Evolutionary conservation across 2,329 filamentous ascomycete species (phyloP).

Genomic region (Penicillium sp.): DNA sequence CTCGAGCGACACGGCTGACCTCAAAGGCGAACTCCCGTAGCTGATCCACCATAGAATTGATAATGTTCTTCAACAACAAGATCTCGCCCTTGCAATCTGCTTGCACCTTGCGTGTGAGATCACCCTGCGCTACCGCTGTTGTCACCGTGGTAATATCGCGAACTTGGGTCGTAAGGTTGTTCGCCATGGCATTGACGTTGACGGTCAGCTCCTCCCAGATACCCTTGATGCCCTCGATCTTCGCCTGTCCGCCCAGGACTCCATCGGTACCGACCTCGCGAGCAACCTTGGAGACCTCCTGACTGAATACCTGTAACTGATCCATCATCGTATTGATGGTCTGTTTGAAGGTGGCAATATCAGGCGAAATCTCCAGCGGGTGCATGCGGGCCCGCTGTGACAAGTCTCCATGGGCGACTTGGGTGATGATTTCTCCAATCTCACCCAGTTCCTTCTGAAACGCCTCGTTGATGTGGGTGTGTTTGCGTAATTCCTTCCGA

Average conservation of each 20-base stretch:
- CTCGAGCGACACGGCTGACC: slow-evolving; percentile 88
- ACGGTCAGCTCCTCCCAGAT: slow-evolving; percentile 84
- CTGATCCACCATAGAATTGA: slow-evolving; percentile 98
- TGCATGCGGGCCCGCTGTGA: slow-evolving; percentile 25
- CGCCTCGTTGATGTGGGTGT: slow-evolving; percentile 28
- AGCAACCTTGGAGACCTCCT: slow-evolving; percentile 76
- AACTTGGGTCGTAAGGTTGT: slow-evolving; percentile 82
- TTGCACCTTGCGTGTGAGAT: slow-evolving; percentile 92
- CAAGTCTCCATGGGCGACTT: slow-evolving; percentile 26
- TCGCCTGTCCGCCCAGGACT: slow-evolving; percentile 74
- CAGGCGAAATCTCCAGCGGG: slow-evolving; percentile 25
- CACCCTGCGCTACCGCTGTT: slow-evolving; percentile 71
- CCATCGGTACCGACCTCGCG: slow-evolving; percentile 79
- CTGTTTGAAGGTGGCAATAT: slow-evolving; percentile 56
- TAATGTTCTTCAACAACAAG: slow-evolving; percentile 88
- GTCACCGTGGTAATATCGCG: slow-evolving; percentile 83
- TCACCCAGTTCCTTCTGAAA: slow-evolving; percentile 29
- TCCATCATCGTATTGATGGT: slow-evolving; percentile 87
- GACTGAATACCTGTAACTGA: slow-evolving; percentile 75
- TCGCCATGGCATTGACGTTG: slow-evolving; percentile 81
- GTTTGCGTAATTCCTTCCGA: slow-evolving; percentile 25
- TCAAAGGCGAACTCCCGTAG: slow-evolving; percentile 91
- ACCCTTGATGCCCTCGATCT: slow-evolving; percentile 77
- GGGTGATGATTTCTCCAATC: slow-evolving; percentile 30
- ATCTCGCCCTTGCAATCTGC: slow-evolving; percentile 87